Evolutionary conservation across 2,329 filamentous ascomycete genomes (phyloP), one percentile per base, ranked within the genome.

Genomic region (Fusarium sp.): DNA sequence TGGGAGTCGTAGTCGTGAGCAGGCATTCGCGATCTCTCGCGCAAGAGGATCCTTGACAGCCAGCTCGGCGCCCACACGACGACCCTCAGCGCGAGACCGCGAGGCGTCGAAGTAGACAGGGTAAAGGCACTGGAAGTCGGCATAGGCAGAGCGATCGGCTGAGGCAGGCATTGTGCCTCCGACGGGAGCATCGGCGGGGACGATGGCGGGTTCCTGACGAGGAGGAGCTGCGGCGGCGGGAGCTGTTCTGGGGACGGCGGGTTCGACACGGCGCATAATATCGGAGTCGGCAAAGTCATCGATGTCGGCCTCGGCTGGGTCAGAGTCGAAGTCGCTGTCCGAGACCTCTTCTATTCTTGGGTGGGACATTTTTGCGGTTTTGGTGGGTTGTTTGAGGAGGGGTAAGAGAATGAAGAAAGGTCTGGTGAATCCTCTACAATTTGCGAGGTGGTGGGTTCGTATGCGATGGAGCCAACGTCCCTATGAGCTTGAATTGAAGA

Each of bases 341-440:
- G 90, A 93, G 68, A 98, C 91, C 81, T 98, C 96, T 86, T 99
- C 96, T 80, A 98, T 91, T 66, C 91, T 90, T 64, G 94, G 89
- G 84, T 96, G 90, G 45, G 93, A 92, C 93, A 97, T 96, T 71
- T 69, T 71, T 69, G 55, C 63, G 23, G 49, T 30, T 49, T 62
- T 68, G 55, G 48, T 66, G 46, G 37, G 25, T 31, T 44, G 25
- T 30, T 21, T 48, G 51, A 63, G 61, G 62, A 57, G 58, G 51
- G 49, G 49, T 58, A 42, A 28, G 63, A 31, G 50, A 37, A 19
- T 31, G 34, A 42, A 52, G 37, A 45, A 34, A 49, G 6, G n/a
- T 31, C 42, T 21, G 41, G 13, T 30, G 18, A 39, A 42, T 43
- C 4, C 21, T 23, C 19, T 39, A 11, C 12, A 37, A 31, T 60